Conservation (phyloP, 108 stramenopile genomes). For the Schizochytrium sp. region DNA sequence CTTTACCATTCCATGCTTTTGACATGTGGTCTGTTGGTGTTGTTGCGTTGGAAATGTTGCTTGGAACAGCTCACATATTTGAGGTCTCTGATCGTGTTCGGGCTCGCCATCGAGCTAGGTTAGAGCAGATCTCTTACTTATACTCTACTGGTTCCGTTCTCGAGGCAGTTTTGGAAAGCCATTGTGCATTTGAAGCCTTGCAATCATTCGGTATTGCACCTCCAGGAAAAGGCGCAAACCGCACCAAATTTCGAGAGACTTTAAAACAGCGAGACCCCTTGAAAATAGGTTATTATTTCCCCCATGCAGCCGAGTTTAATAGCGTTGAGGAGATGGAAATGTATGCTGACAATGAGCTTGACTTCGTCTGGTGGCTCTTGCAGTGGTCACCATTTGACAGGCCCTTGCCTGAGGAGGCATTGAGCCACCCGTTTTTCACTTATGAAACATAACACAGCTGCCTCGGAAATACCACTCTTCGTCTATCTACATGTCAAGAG, state of each 20-base stretch:
- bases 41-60: conserved; percentile 32
- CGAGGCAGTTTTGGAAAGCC: conserved; percentile 12
- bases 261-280: conserved; percentile 11
- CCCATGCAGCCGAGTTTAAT: neutral
- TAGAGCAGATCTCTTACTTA: neutral
- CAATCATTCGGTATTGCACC: conserved; percentile 12
- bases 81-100: neutral
- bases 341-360: conserved; percentile 46
- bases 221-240: neutral
- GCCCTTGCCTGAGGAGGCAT: conserved; percentile 23
- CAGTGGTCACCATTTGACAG: conserved; percentile 39
- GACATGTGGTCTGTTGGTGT: conserved; percentile 58
- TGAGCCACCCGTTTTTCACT: conserved; percentile 17
- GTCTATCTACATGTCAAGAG: neutral
- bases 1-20: neutral
- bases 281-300: conserved; percentile 8
- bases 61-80: conserved; percentile 35
- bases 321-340: conserved; percentile 16
- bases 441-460: neutral
- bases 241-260: conserved; percentile 13
- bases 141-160: neutral
- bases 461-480: neutral
- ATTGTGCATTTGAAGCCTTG: neutral
- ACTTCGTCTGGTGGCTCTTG: conserved; percentile 26
- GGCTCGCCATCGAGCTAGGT: neutral